Evolutionary conservation across 305 asterid species (phyloP).

Genomic region (Fraxinus xanthoxyloides): DNA sequence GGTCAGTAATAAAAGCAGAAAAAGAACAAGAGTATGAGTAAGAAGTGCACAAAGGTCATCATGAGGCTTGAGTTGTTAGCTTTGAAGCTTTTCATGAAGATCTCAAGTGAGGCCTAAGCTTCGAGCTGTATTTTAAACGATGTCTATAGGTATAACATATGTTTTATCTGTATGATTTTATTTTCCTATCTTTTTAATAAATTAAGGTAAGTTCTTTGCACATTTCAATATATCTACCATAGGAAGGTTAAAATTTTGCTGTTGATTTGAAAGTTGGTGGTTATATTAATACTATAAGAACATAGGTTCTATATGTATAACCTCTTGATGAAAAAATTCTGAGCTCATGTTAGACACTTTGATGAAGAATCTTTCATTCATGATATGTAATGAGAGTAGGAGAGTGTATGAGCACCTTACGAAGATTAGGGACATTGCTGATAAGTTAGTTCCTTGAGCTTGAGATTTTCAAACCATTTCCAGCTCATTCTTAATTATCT

Average conservation of each 20-base stretch:
- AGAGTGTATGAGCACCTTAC: no score
- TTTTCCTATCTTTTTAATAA: neutral
- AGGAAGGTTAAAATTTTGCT: neutral
- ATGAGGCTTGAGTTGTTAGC: neutral
- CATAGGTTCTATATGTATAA: no score
- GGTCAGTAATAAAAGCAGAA: neutral
- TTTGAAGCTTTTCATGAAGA: neutral
- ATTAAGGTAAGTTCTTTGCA: neutral
- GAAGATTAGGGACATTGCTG: no score
- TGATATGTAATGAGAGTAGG: no score
- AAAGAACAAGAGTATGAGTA: neutral
- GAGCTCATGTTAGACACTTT: no score
- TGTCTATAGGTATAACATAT: neutral
- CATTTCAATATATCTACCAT: neutral
- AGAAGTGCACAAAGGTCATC: neutral
- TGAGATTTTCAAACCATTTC: neutral
- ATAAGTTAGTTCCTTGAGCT: no score
- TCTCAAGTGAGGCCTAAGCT: neutral
- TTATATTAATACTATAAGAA: neutral
- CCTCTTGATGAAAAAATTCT: no score
- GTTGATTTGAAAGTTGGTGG: neutral
- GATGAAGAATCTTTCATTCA: no score
- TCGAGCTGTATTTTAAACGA: neutral
- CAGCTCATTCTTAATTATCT: neutral
- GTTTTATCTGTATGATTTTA: neutral